Base-by-base conservation (phyloP, 208 protist species). In the Trypanosoma congolense region DNA sequence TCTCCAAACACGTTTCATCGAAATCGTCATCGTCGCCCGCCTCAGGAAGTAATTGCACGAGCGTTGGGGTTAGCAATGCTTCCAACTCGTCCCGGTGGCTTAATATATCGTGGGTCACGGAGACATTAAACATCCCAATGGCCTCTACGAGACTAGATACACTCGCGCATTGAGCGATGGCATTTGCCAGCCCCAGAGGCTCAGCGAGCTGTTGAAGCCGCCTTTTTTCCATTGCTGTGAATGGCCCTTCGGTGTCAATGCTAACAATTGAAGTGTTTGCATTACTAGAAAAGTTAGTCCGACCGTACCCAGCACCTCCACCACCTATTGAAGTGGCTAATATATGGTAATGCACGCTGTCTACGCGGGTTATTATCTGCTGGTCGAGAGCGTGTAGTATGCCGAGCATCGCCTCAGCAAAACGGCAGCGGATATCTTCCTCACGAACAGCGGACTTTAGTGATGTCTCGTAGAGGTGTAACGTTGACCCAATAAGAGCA, bases 401-500 rank as follows among this genome's bases (percentile, higher is more conserved):
- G 36, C 85, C 85, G 2, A 92, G 65, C 78, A 92, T 80, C 35
- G 83, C 72, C 66, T 90, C 78, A 4, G 81, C 80, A 60, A 92
- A 92, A 48, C 57, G 78, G 36, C 70, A 58, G n/a, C 85, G 81
- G 38, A 92, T 77, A 48, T 87, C 64, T 31, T 87, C 81, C 56
- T 92, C 80, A 19, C 77, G 56, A 9, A 92, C 72, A 35, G 63
- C 54, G 16, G 69, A 60, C 65, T 87, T 92, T 22, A 79, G 52
- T 36, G 72, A 83, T n/a, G 85, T 92, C 49, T 90, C 81, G 63
- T 92, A 90, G 22, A 92, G 68, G 58, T 92, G 85, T 47, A 92
- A 64, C 18, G 81, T 85, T 26, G 70, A 80, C 24, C 78, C 78
- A 19, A 72, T 76, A 28, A 92, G 51, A 33, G 67, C 69, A n/a